Evolutionary conservation across 2,329 filamentous ascomycete genomes (phyloP), one percentile per base, ranked within the genome.

Genomic region (Dactylellina drechsleri): DNA sequence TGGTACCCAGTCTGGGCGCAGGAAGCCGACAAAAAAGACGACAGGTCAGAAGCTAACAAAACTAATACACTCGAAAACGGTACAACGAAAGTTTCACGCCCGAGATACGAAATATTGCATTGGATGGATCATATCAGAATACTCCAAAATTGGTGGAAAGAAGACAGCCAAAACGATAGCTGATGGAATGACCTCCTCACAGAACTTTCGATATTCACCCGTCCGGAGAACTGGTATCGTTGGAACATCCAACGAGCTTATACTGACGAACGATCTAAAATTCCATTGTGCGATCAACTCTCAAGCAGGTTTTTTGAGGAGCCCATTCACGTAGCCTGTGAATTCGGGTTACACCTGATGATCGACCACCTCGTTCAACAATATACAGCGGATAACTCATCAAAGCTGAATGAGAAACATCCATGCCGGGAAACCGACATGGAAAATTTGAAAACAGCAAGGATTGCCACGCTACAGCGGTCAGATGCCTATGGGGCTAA

Each of bases 41-140:
- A 36, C 10, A 5, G 6, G 5, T 2, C 6, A 1, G 10, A 36
- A 36, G 10, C 1, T 10, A 36, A 36, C 6, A 36, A 36, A 36
- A 10, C 2, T 8, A 10, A 36, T 36, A 10, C 31, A 36, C 18
- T 31, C 1, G 13, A 13, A 47, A 31, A 47, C 12, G 36, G 15
- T 7, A 12, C 13, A 58, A n/a, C 18, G 18, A 20, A n/a, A 6
- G 41, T 50, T 20, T 1, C 4, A 4, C 31, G 40, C 4, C 12
- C 28, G 1, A 47, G 62, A 40, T 66, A 66, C 28, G 62, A 66
- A 26, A 41, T 66, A 13, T 4, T 15, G 12, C 23, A 56, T 26
- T 66, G 62, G 62, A 52, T 47, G 3, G 52, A 66, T 5, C 62
- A 66, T 52, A 52, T 66, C 23, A 57, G 26, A 47, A 58, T 66